Evolutionary conservation across 768 basidiomycete species (phyloP).

Genomic region (Vararia minispora): DNA sequence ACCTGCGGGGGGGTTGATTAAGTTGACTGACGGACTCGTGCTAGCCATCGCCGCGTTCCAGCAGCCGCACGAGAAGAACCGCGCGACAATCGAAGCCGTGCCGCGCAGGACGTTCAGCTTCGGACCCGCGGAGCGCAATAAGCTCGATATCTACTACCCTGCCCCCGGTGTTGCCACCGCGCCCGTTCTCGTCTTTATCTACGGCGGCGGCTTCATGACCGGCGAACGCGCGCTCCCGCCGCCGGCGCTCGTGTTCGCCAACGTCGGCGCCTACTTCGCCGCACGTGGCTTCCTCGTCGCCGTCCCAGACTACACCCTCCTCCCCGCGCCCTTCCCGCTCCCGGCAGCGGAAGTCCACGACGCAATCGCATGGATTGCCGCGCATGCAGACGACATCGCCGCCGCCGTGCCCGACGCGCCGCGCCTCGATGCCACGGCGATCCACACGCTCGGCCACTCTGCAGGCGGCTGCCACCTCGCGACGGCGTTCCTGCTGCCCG

Average conservation of each 20-base stretch:
- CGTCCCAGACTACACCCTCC: neutral
- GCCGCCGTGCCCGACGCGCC: too few species aligned
- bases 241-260: conserved; percentile 18
- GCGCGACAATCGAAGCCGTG: conserved; percentile 33
- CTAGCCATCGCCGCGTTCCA: conserved; percentile 40
- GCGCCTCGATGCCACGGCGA: too few species aligned
- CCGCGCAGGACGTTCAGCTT: conserved; percentile 46
- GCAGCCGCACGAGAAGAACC: conserved; percentile 38
- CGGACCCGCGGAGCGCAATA: conserved; percentile 27
- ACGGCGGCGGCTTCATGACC: conserved; percentile 51
- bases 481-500: too few species aligned
- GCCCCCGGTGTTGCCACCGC: conserved; percentile 20
- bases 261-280: conserved; percentile 1
- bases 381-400: too few species aligned
- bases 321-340: neutral
- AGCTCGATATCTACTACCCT: conserved; percentile 64
- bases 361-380: too few species aligned
- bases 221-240: conserved; percentile 38
- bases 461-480: too few species aligned
- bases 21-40: neutral
- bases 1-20: too few species aligned
- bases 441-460: too few species aligned
- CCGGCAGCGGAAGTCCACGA: neutral
- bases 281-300: neutral
- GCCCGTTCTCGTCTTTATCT: conserved; percentile 51